Percentiles rank a stretch among this genome's conserved stretches.
phyloP scores from a whole-genome alignment of 768 basidiomycete genomes.

The Leccinum pellstonianum region DNA sequence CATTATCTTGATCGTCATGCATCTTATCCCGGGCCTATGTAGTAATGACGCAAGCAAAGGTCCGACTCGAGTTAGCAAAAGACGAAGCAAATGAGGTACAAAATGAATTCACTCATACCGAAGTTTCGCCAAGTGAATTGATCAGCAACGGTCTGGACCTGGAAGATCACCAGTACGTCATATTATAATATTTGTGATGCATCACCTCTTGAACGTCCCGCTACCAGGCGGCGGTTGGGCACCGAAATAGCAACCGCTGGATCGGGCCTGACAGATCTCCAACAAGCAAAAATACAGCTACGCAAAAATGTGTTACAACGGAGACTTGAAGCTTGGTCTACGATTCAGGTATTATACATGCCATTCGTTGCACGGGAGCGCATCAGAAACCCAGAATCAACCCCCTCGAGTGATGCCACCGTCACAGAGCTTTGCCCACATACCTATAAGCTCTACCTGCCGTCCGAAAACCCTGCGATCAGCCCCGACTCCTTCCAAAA shows the following conservation, averaged over 20 bases:
- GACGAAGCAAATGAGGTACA: background rate
- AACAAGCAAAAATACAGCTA: background rate
- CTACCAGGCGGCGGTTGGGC: no score
- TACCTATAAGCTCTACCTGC: no score
- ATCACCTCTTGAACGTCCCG: no score
- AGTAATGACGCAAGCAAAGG: background rate
- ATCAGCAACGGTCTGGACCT: background rate
- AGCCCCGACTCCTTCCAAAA: background rate
- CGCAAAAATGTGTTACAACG: background rate
- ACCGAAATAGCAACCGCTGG: background rate
- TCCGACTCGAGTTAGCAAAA: background rate
- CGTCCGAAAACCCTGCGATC: background rate
- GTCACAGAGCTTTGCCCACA: background rate
- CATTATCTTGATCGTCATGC: no score
- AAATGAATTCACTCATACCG: background rate
- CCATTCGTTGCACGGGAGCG: background rate
- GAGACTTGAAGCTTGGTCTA: background rate
- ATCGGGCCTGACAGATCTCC: background rate
- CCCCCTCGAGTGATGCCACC: no score
- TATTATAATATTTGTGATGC: no score
- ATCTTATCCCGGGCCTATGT: no score
- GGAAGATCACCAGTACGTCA: background rate
- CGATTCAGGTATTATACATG: background rate
- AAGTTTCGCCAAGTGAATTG: background rate
- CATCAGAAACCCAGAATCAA: no score